Evolutionary conservation across 2,329 filamentous ascomycete species (phyloP), one percentile per base, ranked within the genome.

Genomic region (Pseudocercospora fijiensis): DNA sequence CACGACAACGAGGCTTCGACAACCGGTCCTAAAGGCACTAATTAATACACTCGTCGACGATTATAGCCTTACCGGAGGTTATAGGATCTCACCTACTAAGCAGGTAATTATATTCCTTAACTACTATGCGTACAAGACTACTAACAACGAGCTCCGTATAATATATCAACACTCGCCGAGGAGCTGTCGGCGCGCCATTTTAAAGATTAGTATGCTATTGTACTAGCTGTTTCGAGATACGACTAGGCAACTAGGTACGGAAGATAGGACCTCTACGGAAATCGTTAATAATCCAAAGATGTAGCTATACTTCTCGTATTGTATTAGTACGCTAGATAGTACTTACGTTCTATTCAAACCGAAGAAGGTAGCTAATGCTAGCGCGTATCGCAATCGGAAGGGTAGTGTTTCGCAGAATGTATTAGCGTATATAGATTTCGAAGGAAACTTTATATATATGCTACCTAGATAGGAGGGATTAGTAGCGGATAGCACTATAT

Each of bases 391-490:
- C 24, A 51, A 49, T 27, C 16, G 26, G n/a, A 60, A 60, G 28
- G 57, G 43, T n/a, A 30, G 18, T 20, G n/a, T 60, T 13, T 60
- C 22, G 13, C 18, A 52, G 27, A 60, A 60, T 33, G 26, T 52
- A 20, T 16, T 60, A 26, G 45, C 27, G 10, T 60, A 45, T 30
- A 30, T 13, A 2, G 11, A 60, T 22, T 52, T 60, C 11, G 4
- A 60, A 11, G 26, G 30, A n/a, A 37, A 51, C 16, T 53, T 60
- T 49, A 28, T n/a, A 18, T 53, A 37, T 28, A 27, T 60, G 1
- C 27, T 60, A 27, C 24, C 30, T 43, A 43, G 47, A n/a, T 60
- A 60, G 10, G 22, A 60, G 28, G 22, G 58, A 6, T 59, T 20
- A n/a, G 41, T 13, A 3, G 30, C 20, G 3, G 26, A 59, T 20